phyloP scores from a whole-genome alignment of 108 stramenopile species.

The Cyclostephanos invisitatus region DNA sequence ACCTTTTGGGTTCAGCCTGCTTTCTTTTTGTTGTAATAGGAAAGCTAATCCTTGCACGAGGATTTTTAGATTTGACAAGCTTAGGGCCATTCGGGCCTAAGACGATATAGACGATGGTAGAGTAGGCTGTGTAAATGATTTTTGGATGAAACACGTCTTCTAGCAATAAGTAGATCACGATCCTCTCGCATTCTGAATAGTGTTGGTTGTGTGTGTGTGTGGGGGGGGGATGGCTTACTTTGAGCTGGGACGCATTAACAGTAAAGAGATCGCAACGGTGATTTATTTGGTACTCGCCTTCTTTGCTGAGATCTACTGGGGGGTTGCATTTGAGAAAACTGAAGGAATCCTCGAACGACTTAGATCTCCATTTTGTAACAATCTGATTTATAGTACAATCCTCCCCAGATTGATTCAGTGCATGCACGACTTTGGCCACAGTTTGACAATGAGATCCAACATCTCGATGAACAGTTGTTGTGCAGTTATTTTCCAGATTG shows the following conservation, averaged over 20 bases:
- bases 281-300: constrained; percentile 65
- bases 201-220: too few species aligned
- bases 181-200: constrained; percentile 32
- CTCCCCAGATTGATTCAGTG: constrained; percentile 39
- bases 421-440: constrained; percentile 49
- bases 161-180: constrained; percentile 37
- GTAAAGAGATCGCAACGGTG: constrained; percentile 35
- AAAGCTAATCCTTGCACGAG: constrained; percentile 33
- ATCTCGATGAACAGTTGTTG: constrained; percentile 48
- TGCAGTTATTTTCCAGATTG: constrained; percentile 28
- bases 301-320: constrained; percentile 68
- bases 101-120: constrained; percentile 30
- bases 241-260: not conserved
- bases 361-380: constrained; percentile 72
- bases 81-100: constrained; percentile 26
- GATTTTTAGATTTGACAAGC: constrained; percentile 33
- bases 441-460: constrained; percentile 66
- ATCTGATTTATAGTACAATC: constrained; percentile 68
- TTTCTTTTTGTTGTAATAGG: constrained; percentile 22
- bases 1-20: constrained; percentile 6
- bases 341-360: constrained; percentile 25
- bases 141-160: constrained; percentile 56
- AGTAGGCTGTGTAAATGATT: constrained; percentile 57
- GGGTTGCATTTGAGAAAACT: constrained; percentile 64
- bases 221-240: not conserved